These are phyloP conservation scores for Thelephora terrestris DNA, from an alignment of 1,284 basidiomycete genomes.

Conservation along the genomic window DNA sequence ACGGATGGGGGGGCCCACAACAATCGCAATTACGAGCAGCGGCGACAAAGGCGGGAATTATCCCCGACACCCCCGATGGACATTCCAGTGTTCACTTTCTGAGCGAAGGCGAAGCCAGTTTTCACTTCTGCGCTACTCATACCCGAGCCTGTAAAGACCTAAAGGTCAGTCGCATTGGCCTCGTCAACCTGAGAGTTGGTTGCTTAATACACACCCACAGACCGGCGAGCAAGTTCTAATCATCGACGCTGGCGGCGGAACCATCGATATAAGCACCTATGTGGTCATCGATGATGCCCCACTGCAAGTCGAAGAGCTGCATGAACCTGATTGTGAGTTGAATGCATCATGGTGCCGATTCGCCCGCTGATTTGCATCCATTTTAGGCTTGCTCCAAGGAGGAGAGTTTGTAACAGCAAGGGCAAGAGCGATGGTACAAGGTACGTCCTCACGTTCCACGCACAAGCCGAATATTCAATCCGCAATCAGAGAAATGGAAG, in stretches of 20 bases:
- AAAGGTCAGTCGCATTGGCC: constrained; percentile 13
- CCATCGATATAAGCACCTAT: constrained; percentile 11
- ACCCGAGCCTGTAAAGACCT: constrained; percentile 19
- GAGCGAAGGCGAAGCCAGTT: constrained; percentile 35
- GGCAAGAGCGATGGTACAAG: constrained; percentile 25
- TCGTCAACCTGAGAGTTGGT: constrained; percentile 11
- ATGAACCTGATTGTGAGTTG: constrained; percentile 33
- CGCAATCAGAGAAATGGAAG: constrained; percentile 20
- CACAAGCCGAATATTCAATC: constrained; percentile 17
- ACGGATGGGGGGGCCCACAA: constrained; percentile 29
- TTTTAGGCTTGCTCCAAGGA: constrained; percentile 36
- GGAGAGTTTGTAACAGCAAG: constrained; percentile 33
- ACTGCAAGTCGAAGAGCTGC: constrained; percentile 6
- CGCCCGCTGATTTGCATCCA: constrained; percentile 41
- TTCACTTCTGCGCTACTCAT: constrained; percentile 30
- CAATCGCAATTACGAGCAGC: constrained; percentile 25
- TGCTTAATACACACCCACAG: constrained; percentile 11
- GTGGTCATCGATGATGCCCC: constrained; percentile 2
- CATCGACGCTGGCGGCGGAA: constrained; percentile 12
- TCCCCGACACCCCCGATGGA: constrained; percentile 16
- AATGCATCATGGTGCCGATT: constrained; percentile 47
- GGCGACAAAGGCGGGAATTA: constrained; percentile 20
- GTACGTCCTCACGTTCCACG: constrained; percentile 9
- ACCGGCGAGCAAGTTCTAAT: constrained; percentile 27
- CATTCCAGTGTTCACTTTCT: constrained; percentile 27